These are phyloP conservation scores for Trichoderma koningii DNA, from an alignment of 2,329 filamentous ascomycete species.

Conservation along the genomic window DNA sequence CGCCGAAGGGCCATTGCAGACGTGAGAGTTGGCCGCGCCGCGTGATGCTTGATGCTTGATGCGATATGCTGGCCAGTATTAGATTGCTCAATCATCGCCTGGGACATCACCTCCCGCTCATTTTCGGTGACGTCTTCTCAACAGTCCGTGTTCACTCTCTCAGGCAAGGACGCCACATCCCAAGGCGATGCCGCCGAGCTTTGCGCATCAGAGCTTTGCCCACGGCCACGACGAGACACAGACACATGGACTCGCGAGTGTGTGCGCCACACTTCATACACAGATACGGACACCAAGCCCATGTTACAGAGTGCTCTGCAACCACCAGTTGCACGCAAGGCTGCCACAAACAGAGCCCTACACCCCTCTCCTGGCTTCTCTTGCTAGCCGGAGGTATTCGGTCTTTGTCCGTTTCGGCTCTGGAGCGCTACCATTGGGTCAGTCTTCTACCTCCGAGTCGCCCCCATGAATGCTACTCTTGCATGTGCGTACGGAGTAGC, in stretches of 20 bases:
- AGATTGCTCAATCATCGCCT: not conserved
- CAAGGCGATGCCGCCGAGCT: not conserved
- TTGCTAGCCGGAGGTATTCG: constrained; percentile 11
- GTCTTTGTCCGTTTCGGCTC: constrained; percentile 2
- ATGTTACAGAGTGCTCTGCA: not conserved
- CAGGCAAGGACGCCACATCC: not conserved
- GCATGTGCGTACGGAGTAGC: not conserved
- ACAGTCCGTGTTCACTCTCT: not conserved
- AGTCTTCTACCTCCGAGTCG: not conserved
- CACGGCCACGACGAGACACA: not conserved
- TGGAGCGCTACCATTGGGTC: constrained; percentile 1
- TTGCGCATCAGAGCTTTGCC: not conserved
- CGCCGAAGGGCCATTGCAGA: constrained; percentile 2
- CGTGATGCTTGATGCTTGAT: constrained; percentile 4
- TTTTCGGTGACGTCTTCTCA: not conserved
- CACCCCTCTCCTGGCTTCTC: constrained; percentile 3
- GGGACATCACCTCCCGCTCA: constrained; percentile 6
- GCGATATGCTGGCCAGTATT: constrained; percentile 1
- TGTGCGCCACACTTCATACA: not conserved
- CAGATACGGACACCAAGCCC: not conserved
- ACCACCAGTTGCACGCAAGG: not conserved
- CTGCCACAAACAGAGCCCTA: constrained; percentile 16
- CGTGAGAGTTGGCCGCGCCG: constrained; percentile 1
- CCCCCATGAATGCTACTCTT: not conserved
- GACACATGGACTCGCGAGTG: not conserved